phyloP scores from a whole-genome alignment of 306 rosid species.

The Malus asiatica region DNA sequence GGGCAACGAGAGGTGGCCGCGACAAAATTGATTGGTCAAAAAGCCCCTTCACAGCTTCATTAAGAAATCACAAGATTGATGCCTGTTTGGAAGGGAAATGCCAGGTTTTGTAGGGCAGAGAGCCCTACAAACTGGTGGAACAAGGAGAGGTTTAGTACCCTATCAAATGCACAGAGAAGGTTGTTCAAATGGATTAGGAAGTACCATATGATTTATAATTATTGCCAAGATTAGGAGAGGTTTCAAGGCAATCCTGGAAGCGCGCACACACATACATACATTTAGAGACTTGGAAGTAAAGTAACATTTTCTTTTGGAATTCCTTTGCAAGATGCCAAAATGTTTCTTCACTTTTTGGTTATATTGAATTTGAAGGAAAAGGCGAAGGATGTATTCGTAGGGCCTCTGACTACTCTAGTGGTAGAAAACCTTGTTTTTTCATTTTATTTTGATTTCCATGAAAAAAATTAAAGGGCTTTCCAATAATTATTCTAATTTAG shows the following conservation, averaged over 20 bases:
- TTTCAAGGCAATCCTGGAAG: slow-evolving; percentile 44
- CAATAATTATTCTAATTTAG: too few relatives aligned
- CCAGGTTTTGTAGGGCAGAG: slow-evolving; percentile 76
- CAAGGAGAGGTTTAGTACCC: slow-evolving; percentile 27
- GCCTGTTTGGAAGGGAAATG: slow-evolving; percentile 82
- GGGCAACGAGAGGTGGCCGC: slow-evolving; percentile 90
- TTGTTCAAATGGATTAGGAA: slow-evolving; percentile 80
- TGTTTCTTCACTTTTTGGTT: not conserved
- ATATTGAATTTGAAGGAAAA: too few relatives aligned
- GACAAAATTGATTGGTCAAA: slow-evolving; percentile 83
- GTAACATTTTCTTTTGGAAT: not conserved
- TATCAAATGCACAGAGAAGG: slow-evolving; percentile 50
- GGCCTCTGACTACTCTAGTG: too few relatives aligned
- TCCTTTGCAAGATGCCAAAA: not conserved
- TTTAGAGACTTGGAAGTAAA: slow-evolving; percentile 16
- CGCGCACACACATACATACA: too few relatives aligned
- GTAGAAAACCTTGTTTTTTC: too few relatives aligned
- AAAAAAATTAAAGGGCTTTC: too few relatives aligned
- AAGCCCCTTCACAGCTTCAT: slow-evolving; percentile 72
- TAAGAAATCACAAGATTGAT: slow-evolving; percentile 58
- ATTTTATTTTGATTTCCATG: too few relatives aligned
- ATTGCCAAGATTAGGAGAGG: slow-evolving; percentile 55
- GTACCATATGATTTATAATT: slow-evolving; percentile 44
- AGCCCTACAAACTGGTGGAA: slow-evolving; percentile 79
- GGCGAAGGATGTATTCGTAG: too few relatives aligned